phyloP scores from a whole-genome alignment of 2,329 filamentous ascomycete genomes.

The Amylocarpus encephaloides region DNA sequence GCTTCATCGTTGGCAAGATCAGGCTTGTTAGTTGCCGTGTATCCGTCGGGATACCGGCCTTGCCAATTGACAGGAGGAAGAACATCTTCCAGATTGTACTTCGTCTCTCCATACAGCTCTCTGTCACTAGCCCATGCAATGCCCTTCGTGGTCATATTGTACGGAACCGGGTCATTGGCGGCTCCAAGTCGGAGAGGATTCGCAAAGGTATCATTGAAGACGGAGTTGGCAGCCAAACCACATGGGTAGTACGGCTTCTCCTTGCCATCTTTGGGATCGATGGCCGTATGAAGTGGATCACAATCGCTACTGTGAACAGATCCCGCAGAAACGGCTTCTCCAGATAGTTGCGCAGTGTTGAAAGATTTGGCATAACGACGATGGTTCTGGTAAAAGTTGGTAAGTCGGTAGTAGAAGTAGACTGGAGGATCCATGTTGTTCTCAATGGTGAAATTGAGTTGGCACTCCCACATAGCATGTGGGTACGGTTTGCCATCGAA shows the following conservation, averaged over 20 bases:
- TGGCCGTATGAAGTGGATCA: conserved; percentile 59
- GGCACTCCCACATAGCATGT: conserved; percentile 48
- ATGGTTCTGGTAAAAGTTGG: conserved; percentile 99
- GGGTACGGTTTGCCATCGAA: background rate
- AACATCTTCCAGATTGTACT: conserved; percentile 59
- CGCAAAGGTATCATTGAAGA: conserved; percentile 89
- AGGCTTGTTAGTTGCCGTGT: conserved; percentile 57
- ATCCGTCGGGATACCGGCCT: conserved; percentile 61
- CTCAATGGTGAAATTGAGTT: conserved; percentile 71
- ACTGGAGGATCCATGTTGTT: conserved; percentile 76
- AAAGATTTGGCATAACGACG: conserved; percentile 91
- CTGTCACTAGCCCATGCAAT: conserved; percentile 87
- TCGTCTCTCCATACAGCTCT: conserved; percentile 66
- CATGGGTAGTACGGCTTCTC: conserved; percentile 83
- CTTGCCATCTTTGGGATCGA: conserved; percentile 38
- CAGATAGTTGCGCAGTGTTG: conserved; percentile 75
- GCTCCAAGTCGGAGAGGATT: conserved; percentile 57
- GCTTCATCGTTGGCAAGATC: conserved; percentile 69
- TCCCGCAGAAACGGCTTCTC: conserved; percentile 51
- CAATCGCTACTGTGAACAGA: conserved; percentile 66
- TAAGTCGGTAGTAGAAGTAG: conserved; percentile 89
- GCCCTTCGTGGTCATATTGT: conserved; percentile 68
- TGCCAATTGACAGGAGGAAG: conserved; percentile 83
- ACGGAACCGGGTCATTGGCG: conserved; percentile 41
- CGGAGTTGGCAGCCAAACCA: conserved; percentile 89